A percentile compares a stretch with the other conserved stretches of the same genome.
Evolutionary conservation across 164 flowering plant species (phyloP).

Genomic region (Nelumbo lutea): DNA sequence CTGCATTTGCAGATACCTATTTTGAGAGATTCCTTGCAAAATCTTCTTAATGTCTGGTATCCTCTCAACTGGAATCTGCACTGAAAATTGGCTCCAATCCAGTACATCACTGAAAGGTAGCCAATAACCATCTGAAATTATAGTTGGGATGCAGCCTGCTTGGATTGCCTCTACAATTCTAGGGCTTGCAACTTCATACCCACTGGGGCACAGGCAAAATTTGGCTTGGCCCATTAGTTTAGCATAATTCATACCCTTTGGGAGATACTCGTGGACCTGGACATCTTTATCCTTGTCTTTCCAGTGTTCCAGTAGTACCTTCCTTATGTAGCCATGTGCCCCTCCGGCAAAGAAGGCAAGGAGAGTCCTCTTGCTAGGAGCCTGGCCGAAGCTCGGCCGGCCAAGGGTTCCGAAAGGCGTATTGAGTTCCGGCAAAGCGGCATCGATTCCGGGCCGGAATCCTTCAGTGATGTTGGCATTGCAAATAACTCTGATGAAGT

Average conservation of each 20-base stretch:
- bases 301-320: slow-evolving; percentile 27
- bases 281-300: slow-evolving; percentile 31
- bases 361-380: slow-evolving; percentile 19
- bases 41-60: slow-evolving; percentile 30
- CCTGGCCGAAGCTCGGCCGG: slow-evolving; percentile 1
- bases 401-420: slow-evolving; percentile 19
- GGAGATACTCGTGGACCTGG: slow-evolving; percentile 29
- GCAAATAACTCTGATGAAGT: slow-evolving; percentile 33
- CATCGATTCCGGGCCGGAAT: slow-evolving; percentile 31
- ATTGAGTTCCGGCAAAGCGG: slow-evolving; percentile 38
- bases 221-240: slow-evolving; percentile 25
- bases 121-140: slow-evolving; percentile 27
- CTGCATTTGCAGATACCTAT: slow-evolving; percentile 25
- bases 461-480: slow-evolving; percentile 38
- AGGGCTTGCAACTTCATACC: slow-evolving; percentile 40
- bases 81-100: slow-evolving; percentile 37
- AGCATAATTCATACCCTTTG: slow-evolving; percentile 19
- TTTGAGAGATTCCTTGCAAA: slow-evolving; percentile 9
- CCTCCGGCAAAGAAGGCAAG: slow-evolving; percentile 49
- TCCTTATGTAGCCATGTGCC: slow-evolving; percentile 34
- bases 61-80: slow-evolving; percentile 24
- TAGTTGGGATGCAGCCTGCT: slow-evolving; percentile 37
- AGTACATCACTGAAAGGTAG: slow-evolving; percentile 45
- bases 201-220: slow-evolving; percentile 44
- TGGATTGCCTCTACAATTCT: slow-evolving; percentile 30